Conservation (phyloP, 495 filamentous ascomycete genomes). For the Lasiosphaeria hispida region DNA sequence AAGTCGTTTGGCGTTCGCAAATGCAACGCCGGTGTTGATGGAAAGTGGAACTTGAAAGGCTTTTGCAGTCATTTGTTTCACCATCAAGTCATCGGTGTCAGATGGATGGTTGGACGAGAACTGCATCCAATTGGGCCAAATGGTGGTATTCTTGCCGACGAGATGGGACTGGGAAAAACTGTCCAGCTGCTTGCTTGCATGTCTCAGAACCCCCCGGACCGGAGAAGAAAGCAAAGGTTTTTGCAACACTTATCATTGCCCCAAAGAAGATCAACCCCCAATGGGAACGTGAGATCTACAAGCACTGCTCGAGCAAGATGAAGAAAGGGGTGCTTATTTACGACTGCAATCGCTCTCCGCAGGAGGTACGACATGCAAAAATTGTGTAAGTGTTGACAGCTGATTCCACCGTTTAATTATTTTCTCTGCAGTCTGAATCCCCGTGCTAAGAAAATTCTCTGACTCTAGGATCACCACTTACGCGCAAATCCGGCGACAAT, state of each 20-base stretch:
- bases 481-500: slow-evolving; percentile 38
- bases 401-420: no score
- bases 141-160: slow-evolving; percentile 58
- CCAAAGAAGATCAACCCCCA: slow-evolving; percentile 54
- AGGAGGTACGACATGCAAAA: neutral
- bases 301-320: slow-evolving; percentile 15
- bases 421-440: neutral
- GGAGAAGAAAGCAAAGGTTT: slow-evolving; percentile 9
- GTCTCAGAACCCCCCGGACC: slow-evolving; percentile 35
- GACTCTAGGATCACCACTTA: slow-evolving; percentile 48
- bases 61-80: slow-evolving; percentile 47
- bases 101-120: slow-evolving; percentile 60
- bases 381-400: slow-evolving; percentile 16
- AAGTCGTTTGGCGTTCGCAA: no score
- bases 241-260: slow-evolving; percentile 47
- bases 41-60: slow-evolving; percentile 1
- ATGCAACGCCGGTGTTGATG: no score
- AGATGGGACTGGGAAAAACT: slow-evolving; percentile 67
- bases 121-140: slow-evolving; percentile 34
- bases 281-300: slow-evolving; percentile 54
- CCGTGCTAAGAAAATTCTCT: neutral
- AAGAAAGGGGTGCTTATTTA: slow-evolving; percentile 23
- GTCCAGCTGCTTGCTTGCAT: slow-evolving; percentile 52
- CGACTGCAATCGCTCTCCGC: neutral
- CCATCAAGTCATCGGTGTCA: slow-evolving; percentile 55